phyloP scores from a whole-genome alignment of 1,284 basidiomycete species.

The Tremellales sp. region DNA sequence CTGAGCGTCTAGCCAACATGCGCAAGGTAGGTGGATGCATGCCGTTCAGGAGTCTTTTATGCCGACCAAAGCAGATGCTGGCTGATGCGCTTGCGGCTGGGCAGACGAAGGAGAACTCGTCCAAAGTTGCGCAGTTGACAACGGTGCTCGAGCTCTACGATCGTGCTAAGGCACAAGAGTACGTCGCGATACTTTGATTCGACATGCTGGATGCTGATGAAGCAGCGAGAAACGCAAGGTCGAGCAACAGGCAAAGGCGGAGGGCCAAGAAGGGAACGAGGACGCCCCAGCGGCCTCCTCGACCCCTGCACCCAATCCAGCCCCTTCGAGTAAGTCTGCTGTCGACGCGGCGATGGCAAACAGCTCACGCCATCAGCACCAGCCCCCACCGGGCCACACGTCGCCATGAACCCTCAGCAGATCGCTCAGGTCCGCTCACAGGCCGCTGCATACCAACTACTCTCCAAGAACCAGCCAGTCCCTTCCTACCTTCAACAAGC shows the following conservation, averaged over 20 bases:
- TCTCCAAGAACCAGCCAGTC: conserved; percentile 72
- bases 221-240: conserved; percentile 13
- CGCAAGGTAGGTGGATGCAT: no score
- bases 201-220: conserved; percentile 4
- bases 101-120: conserved; percentile 35
- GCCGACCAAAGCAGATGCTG: no score
- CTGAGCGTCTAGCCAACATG: no score
- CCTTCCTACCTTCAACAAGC: conserved; percentile 75
- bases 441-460: conserved; percentile 82
- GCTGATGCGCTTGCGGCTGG: conserved; percentile 37
- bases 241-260: neutral
- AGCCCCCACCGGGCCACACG: conserved; percentile 22
- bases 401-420: conserved; percentile 73
- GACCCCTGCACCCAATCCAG: conserved; percentile 1
- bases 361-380: conserved; percentile 8
- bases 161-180: conserved; percentile 32
- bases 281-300: neutral
- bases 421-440: conserved; percentile 80
- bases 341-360: neutral
- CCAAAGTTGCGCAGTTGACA: conserved; percentile 32
- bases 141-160: conserved; percentile 37
- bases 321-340: neutral
- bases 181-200: conserved; percentile 7
- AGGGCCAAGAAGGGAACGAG: neutral
- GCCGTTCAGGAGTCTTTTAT: no score